phyloP scores from a whole-genome alignment of 192 early-diverging fungal species.

The Coemansia sp. region DNA sequence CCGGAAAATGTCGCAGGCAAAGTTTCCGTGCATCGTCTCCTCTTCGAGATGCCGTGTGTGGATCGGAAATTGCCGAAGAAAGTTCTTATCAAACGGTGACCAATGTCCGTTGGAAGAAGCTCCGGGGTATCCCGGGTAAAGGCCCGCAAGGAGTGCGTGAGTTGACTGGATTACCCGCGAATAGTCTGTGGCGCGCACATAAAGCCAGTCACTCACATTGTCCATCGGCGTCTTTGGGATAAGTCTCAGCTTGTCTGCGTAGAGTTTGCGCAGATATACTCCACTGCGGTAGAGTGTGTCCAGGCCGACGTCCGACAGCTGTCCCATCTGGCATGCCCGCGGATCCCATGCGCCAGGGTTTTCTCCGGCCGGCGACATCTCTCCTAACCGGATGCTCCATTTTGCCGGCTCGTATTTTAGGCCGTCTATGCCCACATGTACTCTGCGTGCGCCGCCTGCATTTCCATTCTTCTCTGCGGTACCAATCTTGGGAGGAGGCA shows the following conservation, averaged over 20 bases:
- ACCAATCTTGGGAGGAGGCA: slow-evolving; percentile 21
- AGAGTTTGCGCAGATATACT: slow-evolving; percentile 49
- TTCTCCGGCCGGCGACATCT: neutral
- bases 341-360: slow-evolving; percentile 9
- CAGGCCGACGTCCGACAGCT: slow-evolving; percentile 59
- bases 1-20: slow-evolving; percentile 38
- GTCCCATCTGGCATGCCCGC: slow-evolving; percentile 44
- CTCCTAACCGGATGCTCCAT: slow-evolving; percentile 28
- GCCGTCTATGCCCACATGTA: slow-evolving; percentile 1
- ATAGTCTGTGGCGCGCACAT: slow-evolving; percentile 62
- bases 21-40: slow-evolving; percentile 48
- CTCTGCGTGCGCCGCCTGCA: slow-evolving; percentile 18
- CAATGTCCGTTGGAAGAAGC: neutral
- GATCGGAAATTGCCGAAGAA: slow-evolving; percentile 25
- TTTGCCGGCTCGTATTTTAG: slow-evolving; percentile 34
- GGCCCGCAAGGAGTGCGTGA: slow-evolving; percentile 59
- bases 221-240: slow-evolving; percentile 13
- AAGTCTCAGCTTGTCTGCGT: slow-evolving; percentile 50
- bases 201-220: slow-evolving; percentile 36
- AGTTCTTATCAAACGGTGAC: slow-evolving; percentile 19
- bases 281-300: slow-evolving; percentile 47
- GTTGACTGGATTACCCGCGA: slow-evolving; percentile 64
- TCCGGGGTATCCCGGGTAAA: slow-evolving; percentile 37
- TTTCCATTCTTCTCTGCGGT: slow-evolving; percentile 1
- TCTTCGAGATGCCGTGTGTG: slow-evolving; percentile 13